These are phyloP conservation scores for Cryphonectria nitschkei DNA, from an alignment of 2,329 filamentous ascomycete species.

Conservation along the genomic window DNA sequence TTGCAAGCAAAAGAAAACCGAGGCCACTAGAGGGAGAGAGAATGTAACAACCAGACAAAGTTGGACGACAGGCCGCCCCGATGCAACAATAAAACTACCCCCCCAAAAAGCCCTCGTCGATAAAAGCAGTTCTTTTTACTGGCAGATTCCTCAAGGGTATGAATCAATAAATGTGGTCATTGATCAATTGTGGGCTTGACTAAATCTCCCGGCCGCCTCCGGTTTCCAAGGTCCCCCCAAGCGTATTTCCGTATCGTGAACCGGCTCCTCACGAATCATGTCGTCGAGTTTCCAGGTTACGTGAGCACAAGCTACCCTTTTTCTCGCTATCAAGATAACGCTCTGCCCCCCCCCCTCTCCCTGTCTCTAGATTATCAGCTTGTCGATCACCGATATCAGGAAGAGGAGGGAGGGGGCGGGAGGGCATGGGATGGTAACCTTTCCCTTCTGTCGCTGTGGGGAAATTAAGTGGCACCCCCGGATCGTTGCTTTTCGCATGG, in stretches of 20 bases:
- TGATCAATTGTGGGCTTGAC: conserved; percentile 19
- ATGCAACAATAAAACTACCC: neutral
- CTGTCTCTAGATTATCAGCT: conserved; percentile 7
- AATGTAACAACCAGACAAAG: neutral
- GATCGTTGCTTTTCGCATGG: neutral
- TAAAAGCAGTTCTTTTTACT: conserved; percentile 18
- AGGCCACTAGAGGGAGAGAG: neutral
- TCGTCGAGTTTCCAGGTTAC: conserved; percentile 15
- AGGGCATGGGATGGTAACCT: too few species aligned
- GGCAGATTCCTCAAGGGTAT: conserved; percentile 13
- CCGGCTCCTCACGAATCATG: conserved; percentile 20
- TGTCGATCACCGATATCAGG: conserved; percentile 27
- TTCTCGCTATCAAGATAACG: conserved; percentile 19
- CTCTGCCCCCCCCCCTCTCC: neutral
- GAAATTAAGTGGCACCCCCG: neutral
- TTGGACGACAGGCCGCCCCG: neutral
- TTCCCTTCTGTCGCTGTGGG: neutral
- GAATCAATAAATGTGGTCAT: conserved; percentile 10
- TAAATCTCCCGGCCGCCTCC: conserved; percentile 27
- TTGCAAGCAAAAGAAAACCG: neutral
- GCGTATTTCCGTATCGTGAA: conserved; percentile 8
- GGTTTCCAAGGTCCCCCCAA: conserved; percentile 6
- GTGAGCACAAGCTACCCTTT: conserved; percentile 19
- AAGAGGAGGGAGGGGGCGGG: neutral
- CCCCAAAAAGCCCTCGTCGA: neutral